These are phyloP conservation scores for Torrubiella hemipterigena DNA, from an alignment of 2,329 filamentous ascomycete genomes.

Conservation along the genomic window DNA sequence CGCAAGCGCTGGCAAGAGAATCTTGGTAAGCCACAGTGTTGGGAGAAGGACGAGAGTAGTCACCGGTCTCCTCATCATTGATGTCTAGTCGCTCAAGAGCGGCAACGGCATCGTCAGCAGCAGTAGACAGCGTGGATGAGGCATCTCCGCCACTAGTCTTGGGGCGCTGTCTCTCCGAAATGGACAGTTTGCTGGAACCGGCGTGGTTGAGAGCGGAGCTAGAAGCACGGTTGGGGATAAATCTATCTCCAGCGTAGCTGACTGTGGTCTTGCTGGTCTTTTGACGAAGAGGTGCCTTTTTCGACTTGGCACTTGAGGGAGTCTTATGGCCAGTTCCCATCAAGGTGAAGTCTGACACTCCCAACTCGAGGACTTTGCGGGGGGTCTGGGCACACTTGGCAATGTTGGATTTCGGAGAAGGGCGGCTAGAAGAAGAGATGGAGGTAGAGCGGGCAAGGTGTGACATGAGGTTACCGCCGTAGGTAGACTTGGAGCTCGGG, in stretches of 20 bases:
- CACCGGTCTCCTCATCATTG: conserved; percentile 53
- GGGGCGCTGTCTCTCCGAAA: conserved; percentile 55
- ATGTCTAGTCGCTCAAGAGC: conserved; percentile 72
- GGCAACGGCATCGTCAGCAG: conserved; percentile 67
- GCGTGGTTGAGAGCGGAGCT: conserved; percentile 79
- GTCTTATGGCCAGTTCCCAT: conserved; percentile 69
- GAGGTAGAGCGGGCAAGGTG: conserved; percentile 62
- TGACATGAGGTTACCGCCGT: conserved; percentile 66
- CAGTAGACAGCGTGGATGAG: conserved; percentile 65
- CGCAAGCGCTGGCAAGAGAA: conserved; percentile 80
- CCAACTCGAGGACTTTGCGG: conserved; percentile 72
- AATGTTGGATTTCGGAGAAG: conserved; percentile 96
- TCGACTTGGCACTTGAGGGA: conserved; percentile 43
- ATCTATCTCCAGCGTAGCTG: conserved; percentile 75
- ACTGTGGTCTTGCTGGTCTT: conserved; percentile 67
- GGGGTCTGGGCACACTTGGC: conserved; percentile 63
- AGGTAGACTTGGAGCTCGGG: conserved; percentile 58
- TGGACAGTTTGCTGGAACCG: conserved; percentile 72
- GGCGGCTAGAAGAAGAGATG: conserved; percentile 56
- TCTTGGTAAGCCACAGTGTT: conserved; percentile 87
- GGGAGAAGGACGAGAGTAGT: conserved; percentile 68
- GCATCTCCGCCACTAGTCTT: conserved; percentile 60
- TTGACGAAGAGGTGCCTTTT: conserved; percentile 39
- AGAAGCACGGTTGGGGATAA: conserved; percentile 86
- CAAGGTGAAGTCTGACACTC: conserved; percentile 84